Base-by-base conservation (phyloP, 2,329 filamentous ascomycete genomes). In the Aspergillus glaucus region DNA sequence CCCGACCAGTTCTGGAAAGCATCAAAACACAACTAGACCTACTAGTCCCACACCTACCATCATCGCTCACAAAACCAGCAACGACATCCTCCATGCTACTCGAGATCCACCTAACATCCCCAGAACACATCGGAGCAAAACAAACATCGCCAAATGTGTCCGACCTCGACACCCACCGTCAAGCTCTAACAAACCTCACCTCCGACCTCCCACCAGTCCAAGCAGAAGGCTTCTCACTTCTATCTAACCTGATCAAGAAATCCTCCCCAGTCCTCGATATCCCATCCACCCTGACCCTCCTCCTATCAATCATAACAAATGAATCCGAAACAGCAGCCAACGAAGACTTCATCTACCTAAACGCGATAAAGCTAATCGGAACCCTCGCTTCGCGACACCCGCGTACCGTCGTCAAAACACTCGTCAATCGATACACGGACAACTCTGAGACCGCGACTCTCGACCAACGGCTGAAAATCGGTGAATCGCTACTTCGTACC, bases 281-380 rank as follows among this genome's bases (percentile, higher is more conserved):
- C 24, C 67, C 69, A 2, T 68, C 70, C 6, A 73, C 71, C 2
- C 53, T 72, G 9, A 60, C 67, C 0, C 60, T 72, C 1, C 62
- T 74, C 2, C 50, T 73, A 17, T 71, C 70, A 2, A 57, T 72
- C 7, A 61, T 73, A 28, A 66, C 62, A 3, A 67, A 65, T 43
- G 53, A 60, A 9, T 64, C 65, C 0, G 63, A 64, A 44, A 52
- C 61, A 6, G 50, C 58, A 1, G 55, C 59, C 14, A 67, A 63
- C 15, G 71, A 74, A 42, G 70, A 73, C 53, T 74, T 70, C 48
- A 64, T 72, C 43, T 73, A 74, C 45, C 57, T 73, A 4, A 71
- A 71, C 41, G 70, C 68, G 21, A 70, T 73, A 46, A 73, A 70
- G 41, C 53, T 69, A 6, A 65, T 73, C 19, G 69, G 68, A 7